A percentile compares a stretch with the other conserved stretches of the same genome.
Evolutionary conservation across 768 basidiomycete species (phyloP).

Genomic region (Clitopilus passeckerianus): DNA sequence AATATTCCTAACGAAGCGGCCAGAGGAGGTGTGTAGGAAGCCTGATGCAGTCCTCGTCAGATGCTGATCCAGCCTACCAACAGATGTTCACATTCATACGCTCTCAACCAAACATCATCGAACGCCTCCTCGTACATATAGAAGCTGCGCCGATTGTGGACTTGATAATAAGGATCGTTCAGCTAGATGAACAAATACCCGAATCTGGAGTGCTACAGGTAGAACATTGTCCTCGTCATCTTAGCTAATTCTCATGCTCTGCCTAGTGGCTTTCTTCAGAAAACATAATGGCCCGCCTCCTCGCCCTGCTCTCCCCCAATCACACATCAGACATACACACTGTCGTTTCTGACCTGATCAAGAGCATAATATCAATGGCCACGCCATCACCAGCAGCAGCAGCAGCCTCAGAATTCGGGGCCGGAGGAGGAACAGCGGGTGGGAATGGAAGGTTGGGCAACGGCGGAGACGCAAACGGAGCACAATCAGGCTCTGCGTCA

Average conservation of each 20-base stretch:
- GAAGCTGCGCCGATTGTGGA: conserved; percentile 91
- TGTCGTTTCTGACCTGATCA: conserved; percentile 87
- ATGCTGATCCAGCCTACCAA: conserved; percentile 14
- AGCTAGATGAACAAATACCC: conserved; percentile 79
- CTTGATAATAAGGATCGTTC: conserved; percentile 83
- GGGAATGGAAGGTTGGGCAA: neutral
- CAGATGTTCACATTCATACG: conserved; percentile 94
- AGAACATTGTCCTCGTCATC: conserved; percentile 31
- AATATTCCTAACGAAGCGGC: conserved; percentile 83
- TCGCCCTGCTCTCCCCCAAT: conserved; percentile 77
- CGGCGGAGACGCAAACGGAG: conserved; percentile 21
- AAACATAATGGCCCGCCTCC: conserved; percentile 74
- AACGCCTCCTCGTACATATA: conserved; percentile 79
- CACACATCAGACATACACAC: conserved; percentile 74
- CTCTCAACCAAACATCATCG: conserved; percentile 74
- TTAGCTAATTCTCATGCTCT: conserved; percentile 5
- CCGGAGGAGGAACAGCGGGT: neutral
- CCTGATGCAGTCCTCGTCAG: conserved; percentile 26
- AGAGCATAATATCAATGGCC: conserved; percentile 92
- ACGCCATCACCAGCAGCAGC: conserved; percentile 79
- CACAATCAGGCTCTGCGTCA: conserved; percentile 68
- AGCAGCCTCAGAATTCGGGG: conserved; percentile 42
- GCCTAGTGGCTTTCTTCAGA: conserved; percentile 84
- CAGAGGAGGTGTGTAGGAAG: conserved; percentile 61
- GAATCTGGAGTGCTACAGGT: conserved; percentile 86